Percentiles rank a stretch among this genome's conserved stretches.
phyloP scores from a whole-genome alignment of 2,329 filamentous ascomycete species.

The Xylariales sp. region DNA sequence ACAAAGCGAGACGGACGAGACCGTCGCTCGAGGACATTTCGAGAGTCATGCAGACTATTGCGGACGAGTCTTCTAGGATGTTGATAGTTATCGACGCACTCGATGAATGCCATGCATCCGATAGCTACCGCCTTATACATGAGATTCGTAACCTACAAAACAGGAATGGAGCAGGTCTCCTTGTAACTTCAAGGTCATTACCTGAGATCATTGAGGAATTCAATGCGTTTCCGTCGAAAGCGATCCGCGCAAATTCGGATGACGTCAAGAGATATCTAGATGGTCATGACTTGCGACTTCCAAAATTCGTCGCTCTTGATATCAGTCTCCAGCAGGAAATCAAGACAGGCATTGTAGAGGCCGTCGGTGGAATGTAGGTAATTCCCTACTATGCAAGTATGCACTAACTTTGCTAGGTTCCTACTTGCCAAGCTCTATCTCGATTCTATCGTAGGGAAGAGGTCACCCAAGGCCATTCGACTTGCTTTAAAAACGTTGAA shows the following conservation, averaged over 20 bases:
- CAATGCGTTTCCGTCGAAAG: neutral
- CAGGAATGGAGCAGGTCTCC: slow-evolving; percentile 9
- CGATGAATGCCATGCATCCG: slow-evolving; percentile 13
- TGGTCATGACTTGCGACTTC: slow-evolving; percentile 13
- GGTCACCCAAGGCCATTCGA: slow-evolving; percentile 26
- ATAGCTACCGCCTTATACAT: slow-evolving; percentile 12
- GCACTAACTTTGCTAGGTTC: slow-evolving; percentile 25
- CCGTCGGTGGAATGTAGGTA: slow-evolving; percentile 2
- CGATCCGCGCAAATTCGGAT: neutral
- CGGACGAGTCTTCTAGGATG: slow-evolving; percentile 14
- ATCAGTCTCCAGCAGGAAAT: slow-evolving; percentile 17
- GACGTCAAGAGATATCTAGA: neutral
- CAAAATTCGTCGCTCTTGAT: slow-evolving; percentile 12
- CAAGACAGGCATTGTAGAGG: slow-evolving; percentile 13
- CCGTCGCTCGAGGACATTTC: neutral
- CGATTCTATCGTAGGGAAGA: slow-evolving; percentile 26
- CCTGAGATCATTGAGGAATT: neutral
- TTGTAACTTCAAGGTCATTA: slow-evolving; percentile 9
- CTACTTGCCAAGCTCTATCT: slow-evolving; percentile 32
- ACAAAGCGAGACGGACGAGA: neutral
- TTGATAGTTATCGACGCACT: slow-evolving; percentile 18
- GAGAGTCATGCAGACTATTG: slow-evolving; percentile 12
- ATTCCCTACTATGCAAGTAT: neutral
- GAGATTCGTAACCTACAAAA: slow-evolving; percentile 11
- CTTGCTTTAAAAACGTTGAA: slow-evolving; percentile 26